Evolutionary conservation across 2,329 filamentous ascomycete species (phyloP).

Genomic region (Apiospora pterosperma): DNA sequence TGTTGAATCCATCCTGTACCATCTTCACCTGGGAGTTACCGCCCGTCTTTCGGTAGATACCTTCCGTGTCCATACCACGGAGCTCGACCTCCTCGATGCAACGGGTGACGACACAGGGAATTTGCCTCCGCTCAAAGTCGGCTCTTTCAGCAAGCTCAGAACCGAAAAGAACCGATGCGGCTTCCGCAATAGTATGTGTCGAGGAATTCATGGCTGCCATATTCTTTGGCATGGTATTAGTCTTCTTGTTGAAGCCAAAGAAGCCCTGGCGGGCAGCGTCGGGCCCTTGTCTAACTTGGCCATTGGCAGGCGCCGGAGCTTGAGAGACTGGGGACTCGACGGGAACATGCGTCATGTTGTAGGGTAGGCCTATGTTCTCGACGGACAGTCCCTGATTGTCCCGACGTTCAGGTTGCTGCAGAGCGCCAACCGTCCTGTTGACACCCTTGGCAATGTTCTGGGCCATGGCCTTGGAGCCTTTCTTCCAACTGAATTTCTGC

Average conservation of each 20-base stretch:
- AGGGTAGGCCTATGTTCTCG: conserved; percentile 67
- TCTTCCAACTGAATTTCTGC: conserved; percentile 99
- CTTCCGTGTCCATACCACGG: conserved; percentile 94
- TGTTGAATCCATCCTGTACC: conserved; percentile 90
- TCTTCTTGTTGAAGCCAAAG: conserved; percentile 58
- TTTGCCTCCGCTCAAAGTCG: conserved; percentile 83
- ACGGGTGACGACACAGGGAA: conserved; percentile 84
- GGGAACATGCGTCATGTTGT: conserved; percentile 62
- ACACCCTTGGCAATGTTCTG: conserved; percentile 93
- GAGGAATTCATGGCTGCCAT: conserved; percentile 40
- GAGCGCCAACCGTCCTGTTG: conserved; percentile 83
- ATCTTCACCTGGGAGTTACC: conserved; percentile 86
- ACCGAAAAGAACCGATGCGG: conserved; percentile 70
- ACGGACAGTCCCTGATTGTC: conserved; percentile 49
- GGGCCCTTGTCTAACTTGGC: conserved; percentile 25
- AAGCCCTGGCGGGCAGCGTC: conserved; percentile 55
- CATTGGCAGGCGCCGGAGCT: conserved; percentile 22
- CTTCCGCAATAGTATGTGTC: conserved; percentile 41
- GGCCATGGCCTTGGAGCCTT: conserved; percentile 87
- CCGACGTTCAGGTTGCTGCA: conserved; percentile 58
- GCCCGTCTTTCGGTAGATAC: conserved; percentile 96
- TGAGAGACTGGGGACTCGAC: conserved; percentile 43
- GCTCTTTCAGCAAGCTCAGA: conserved; percentile 83
- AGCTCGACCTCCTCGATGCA: conserved; percentile 97
- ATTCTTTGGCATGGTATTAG: conserved; percentile 46